These are phyloP conservation scores for Harringtonia lauricola DNA, from an alignment of 2,329 filamentous ascomycete species.

Conservation along the genomic window DNA sequence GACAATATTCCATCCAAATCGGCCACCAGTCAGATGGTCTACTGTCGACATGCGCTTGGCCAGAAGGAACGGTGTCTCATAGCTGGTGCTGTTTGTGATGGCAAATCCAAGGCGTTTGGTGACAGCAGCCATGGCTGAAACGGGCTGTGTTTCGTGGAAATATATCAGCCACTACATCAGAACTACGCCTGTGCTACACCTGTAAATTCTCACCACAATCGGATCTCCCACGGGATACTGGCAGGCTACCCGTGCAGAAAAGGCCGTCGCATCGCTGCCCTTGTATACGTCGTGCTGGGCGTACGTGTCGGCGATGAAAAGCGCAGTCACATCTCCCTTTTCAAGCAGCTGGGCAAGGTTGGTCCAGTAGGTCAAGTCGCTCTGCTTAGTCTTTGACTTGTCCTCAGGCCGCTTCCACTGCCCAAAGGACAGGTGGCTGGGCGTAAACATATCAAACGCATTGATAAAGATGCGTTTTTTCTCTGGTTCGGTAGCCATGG, in stretches of 20 bases:
- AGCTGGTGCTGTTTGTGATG: constrained; percentile 7
- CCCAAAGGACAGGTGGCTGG: background rate
- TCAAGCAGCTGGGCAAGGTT: constrained; percentile 48
- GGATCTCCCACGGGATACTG: constrained; percentile 5
- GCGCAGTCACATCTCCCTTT: constrained; percentile 30
- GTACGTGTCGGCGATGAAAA: constrained; percentile 8
- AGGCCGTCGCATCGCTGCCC: constrained; percentile 1
- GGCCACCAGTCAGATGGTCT: constrained; percentile 9
- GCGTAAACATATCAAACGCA: constrained; percentile 1
- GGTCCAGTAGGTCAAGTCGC: constrained; percentile 48
- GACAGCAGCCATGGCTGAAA: constrained; percentile 10
- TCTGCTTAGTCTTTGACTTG: background rate
- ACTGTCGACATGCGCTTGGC: constrained; percentile 7
- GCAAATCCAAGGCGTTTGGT: constrained; percentile 8
- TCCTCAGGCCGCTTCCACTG: background rate
- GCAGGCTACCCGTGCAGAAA: background rate
- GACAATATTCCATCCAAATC: constrained; percentile 14
- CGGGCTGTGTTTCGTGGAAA: background rate
- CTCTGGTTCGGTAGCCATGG: background rate
- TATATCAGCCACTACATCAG: background rate
- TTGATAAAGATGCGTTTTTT: background rate
- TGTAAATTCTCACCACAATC: background rate
- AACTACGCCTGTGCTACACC: background rate
- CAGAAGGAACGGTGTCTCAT: background rate
- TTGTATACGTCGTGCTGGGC: constrained; percentile 2